Conservation (phyloP, 805 yeast species). For the Candida arabinofermentans region DNA sequence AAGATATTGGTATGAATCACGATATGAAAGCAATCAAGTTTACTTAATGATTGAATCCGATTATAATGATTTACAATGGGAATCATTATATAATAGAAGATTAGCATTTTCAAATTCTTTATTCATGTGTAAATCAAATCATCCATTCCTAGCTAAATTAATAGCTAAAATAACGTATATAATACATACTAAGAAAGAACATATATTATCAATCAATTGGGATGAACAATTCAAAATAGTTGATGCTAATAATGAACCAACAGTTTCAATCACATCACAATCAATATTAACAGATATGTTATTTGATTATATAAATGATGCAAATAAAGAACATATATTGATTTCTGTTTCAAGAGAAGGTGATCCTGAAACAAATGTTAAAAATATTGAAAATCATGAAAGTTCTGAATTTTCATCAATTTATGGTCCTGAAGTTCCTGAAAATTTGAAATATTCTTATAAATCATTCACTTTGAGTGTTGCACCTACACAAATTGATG, state of each 20-base stretch:
- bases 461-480: slow-evolving; percentile 12
- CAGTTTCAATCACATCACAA: slow-evolving; percentile 18
- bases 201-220: slow-evolving; percentile 11
- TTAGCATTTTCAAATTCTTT: slow-evolving; percentile 15
- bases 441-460: slow-evolving; percentile 11
- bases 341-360: slow-evolving; percentile 3
- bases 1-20: slow-evolving; percentile 17
- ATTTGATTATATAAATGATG: slow-evolving; percentile 18
- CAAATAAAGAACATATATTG: slow-evolving; percentile 4
- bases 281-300: slow-evolving; percentile 21
- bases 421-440: slow-evolving; percentile 13
- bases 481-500: slow-evolving; percentile 16
- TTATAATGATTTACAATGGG: slow-evolving; percentile 19
- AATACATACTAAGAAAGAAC: slow-evolving; percentile 5
- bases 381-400: slow-evolving; percentile 2
- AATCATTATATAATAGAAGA: slow-evolving; percentile 14
- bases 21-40: slow-evolving; percentile 7
- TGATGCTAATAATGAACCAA: slow-evolving; percentile 19
- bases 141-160: slow-evolving; percentile 22
- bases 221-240: slow-evolving; percentile 4
- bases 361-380: slow-evolving; percentile 3
- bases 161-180: slow-evolving; percentile 20
- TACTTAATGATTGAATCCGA: slow-evolving; percentile 21
- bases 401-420: neutral
- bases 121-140: slow-evolving; percentile 19